These are phyloP conservation scores for Globisporangium viniferum DNA, from an alignment of 352 stramenopile species.

Conservation along the genomic window DNA sequence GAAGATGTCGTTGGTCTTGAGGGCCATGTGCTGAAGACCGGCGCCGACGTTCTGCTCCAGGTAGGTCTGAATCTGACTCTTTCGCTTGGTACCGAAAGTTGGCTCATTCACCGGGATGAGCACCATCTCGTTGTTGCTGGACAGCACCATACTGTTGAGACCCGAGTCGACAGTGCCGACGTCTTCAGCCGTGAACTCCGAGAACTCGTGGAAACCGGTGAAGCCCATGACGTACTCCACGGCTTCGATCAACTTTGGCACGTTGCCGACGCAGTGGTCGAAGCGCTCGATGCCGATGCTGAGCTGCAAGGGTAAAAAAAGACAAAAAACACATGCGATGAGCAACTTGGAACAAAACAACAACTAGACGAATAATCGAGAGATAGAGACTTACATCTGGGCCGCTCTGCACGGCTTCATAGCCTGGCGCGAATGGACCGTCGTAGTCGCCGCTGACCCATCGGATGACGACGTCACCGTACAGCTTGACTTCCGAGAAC, in stretches of 20 bases:
- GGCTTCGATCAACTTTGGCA: slow-evolving; percentile 85
- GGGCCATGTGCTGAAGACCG: slow-evolving; percentile 95
- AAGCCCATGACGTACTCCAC: slow-evolving; percentile 81
- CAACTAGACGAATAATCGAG: not conserved
- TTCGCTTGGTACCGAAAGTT: slow-evolving; percentile 90
- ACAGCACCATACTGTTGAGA: slow-evolving; percentile 94
- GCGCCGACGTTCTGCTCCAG: slow-evolving; percentile 94
- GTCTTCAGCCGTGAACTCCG: slow-evolving; percentile 94
- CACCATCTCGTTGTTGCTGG: slow-evolving; percentile 92
- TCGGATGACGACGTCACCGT: slow-evolving; percentile 87
- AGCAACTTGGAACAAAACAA: not conserved
- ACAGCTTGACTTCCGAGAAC: slow-evolving; percentile 83
- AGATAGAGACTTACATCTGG: slow-evolving; percentile 16
- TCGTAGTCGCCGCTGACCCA: slow-evolving; percentile 79
- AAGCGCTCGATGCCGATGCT: slow-evolving; percentile 82
- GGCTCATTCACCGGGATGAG: slow-evolving; percentile 95
- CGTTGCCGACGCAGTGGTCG: slow-evolving; percentile 90
- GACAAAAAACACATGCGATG: not conserved
- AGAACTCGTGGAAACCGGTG: slow-evolving; percentile 91
- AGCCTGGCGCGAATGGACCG: slow-evolving; percentile 78
- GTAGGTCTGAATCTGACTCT: slow-evolving; percentile 96
- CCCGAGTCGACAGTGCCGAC: slow-evolving; percentile 94
- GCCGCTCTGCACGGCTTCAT: slow-evolving; percentile 43
- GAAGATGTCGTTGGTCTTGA: slow-evolving; percentile 97
- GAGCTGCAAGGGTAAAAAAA: slow-evolving; percentile 26